Conservation (phyloP, 202 grass and related monocot genomes). For the Hordeum pubiflorum region DNA sequence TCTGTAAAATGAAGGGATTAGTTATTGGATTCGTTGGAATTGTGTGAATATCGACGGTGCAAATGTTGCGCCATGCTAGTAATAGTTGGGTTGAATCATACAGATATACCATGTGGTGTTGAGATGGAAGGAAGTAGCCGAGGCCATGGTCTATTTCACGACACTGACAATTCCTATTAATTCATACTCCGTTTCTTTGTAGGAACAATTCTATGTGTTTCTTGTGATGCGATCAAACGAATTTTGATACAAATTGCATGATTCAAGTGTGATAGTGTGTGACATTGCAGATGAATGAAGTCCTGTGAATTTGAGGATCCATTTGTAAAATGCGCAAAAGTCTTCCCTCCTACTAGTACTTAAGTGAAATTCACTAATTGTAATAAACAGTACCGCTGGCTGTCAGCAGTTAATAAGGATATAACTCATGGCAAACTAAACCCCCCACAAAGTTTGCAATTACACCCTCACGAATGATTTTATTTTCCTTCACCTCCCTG, state of each 20-base stretch:
- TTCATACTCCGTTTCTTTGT: too few relatives aligned
- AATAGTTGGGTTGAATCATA: not conserved
- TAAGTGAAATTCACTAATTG: not conserved
- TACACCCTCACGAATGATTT: not conserved
- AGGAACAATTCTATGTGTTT: too few relatives aligned
- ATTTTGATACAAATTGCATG: too few relatives aligned
- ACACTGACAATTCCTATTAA: too few relatives aligned
- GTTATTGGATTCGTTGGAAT: too few relatives aligned
- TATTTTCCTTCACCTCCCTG: not conserved
- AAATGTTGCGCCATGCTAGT: not conserved
- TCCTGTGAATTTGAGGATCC: not conserved
- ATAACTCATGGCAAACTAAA: conserved; percentile 27
- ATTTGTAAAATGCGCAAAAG: not conserved
- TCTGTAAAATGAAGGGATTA: too few relatives aligned
- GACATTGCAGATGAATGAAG: not conserved
- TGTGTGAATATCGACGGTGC: not conserved
- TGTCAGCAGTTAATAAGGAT: not conserved
- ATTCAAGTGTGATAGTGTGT: too few relatives aligned
- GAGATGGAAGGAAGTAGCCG: too few relatives aligned
- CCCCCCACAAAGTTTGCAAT: conserved; percentile 16
- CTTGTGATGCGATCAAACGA: too few relatives aligned
- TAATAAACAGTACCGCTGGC: conserved; percentile 8
- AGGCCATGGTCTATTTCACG: too few relatives aligned
- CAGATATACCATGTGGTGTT: too few relatives aligned
- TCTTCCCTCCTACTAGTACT: not conserved